A percentile compares a stretch with the other conserved stretches of the same genome.
phyloP scores from a whole-genome alignment of 768 basidiomycete genomes.

The Stropharia rugosoannulata region DNA sequence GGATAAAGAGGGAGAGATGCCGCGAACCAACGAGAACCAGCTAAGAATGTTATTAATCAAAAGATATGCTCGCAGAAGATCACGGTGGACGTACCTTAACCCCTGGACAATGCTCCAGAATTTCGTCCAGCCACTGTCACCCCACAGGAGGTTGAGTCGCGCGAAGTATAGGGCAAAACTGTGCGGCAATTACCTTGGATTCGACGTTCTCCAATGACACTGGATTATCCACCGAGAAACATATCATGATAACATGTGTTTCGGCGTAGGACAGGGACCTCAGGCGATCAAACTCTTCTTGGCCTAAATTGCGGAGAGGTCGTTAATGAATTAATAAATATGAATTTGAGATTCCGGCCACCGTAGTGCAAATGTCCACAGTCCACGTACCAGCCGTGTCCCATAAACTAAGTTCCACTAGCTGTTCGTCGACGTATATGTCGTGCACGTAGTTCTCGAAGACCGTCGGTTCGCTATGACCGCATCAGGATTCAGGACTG shows the following conservation, averaged over 20 bases:
- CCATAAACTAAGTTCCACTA: constrained; percentile 92
- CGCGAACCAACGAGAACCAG: constrained; percentile 84
- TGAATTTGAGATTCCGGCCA: neutral
- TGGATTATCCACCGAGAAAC: constrained; percentile 96
- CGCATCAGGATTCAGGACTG: neutral
- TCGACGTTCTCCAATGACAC: constrained; percentile 97
- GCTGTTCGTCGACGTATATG: constrained; percentile 80
- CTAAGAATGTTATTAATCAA: constrained; percentile 33
- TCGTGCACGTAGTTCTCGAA: constrained; percentile 98
- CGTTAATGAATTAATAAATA: constrained; percentile 5
- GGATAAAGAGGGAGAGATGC: constrained; percentile 13
- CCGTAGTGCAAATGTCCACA: neutral
- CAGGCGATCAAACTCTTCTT: constrained; percentile 94
- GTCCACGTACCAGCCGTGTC: constrained; percentile 84
- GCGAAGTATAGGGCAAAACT: neutral
- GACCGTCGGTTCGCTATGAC: constrained; percentile 80
- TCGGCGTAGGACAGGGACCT: constrained; percentile 96
- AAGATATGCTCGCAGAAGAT: neutral
- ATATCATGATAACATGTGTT: constrained; percentile 94
- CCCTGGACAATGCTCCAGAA: constrained; percentile 89
- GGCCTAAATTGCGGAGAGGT: constrained; percentile 49
- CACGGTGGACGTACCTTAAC: constrained; percentile 68
- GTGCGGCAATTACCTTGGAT: constrained; percentile 57
- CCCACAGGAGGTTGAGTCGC: neutral
- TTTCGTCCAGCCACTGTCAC: constrained; percentile 90